Conservation (phyloP, 768 basidiomycete genomes). For the Jaapia argillacea region DNA sequence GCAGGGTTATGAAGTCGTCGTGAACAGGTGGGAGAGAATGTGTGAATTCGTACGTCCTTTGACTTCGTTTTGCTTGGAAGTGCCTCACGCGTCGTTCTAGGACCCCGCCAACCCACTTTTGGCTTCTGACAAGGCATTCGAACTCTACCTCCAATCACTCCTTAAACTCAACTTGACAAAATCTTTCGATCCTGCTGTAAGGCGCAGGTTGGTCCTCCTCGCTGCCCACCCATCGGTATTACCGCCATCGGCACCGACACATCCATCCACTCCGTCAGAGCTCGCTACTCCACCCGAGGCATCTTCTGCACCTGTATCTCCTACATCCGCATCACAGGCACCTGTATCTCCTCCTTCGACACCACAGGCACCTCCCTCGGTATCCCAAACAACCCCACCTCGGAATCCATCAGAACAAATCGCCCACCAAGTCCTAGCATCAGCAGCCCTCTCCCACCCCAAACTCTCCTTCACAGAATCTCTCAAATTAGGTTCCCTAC, state of each 20-base stretch:
- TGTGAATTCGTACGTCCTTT: slow-evolving; percentile 63
- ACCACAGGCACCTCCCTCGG: background rate
- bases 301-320: slow-evolving; percentile 8
- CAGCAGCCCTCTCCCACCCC: background rate
- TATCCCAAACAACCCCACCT: background rate
- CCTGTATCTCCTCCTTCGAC: slow-evolving; percentile 8
- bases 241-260: slow-evolving; percentile 1
- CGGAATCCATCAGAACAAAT: background rate
- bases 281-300: too few species aligned
- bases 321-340: slow-evolving; percentile 9
- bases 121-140: slow-evolving; percentile 62
- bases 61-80: background rate
- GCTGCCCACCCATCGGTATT: slow-evolving; percentile 11
- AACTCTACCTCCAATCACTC: slow-evolving; percentile 64
- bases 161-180: slow-evolving; percentile 45
- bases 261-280: too few species aligned
- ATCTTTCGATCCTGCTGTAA: slow-evolving; percentile 56
- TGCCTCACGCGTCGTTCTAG: slow-evolving; percentile 25
- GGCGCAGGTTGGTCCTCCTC: slow-evolving; percentile 56
- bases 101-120: slow-evolving; percentile 61
- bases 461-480: background rate
- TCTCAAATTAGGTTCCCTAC: background rate
- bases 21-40: slow-evolving; percentile 77
- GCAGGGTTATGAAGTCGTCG: slow-evolving; percentile 61
- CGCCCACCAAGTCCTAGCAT: background rate